These are phyloP conservation scores for Gomphus sp. DNA, from an alignment of 1,284 basidiomycete species.

Conservation along the genomic window DNA sequence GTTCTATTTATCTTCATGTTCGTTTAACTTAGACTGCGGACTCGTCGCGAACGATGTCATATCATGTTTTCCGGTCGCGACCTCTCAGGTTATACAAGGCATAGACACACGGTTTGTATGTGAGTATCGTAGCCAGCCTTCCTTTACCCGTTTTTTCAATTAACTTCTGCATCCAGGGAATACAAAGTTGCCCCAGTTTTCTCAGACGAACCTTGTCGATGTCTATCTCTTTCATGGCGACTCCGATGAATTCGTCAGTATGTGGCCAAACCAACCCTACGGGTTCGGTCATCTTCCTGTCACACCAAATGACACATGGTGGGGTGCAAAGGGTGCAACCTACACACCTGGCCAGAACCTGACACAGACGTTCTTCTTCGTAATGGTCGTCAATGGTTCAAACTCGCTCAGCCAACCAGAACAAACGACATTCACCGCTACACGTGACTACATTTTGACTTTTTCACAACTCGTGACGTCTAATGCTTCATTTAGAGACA, in stretches of 20 bases:
- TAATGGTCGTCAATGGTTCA: constrained; percentile 47
- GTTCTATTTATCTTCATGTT: neutral
- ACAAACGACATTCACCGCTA: constrained; percentile 62
- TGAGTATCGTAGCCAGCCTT: constrained; percentile 29
- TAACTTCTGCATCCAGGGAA: constrained; percentile 33
- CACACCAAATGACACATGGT: constrained; percentile 68
- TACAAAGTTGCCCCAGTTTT: constrained; percentile 34
- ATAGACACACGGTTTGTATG: constrained; percentile 68
- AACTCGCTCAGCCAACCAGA: constrained; percentile 21
- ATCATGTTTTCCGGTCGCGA: constrained; percentile 58
- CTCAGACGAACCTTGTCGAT: constrained; percentile 43
- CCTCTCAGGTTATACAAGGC: constrained; percentile 50
- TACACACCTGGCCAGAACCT: constrained; percentile 42
- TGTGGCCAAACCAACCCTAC: constrained; percentile 37
- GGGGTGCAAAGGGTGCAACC: constrained; percentile 40
- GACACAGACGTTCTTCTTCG: constrained; percentile 63
- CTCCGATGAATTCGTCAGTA: constrained; percentile 38
- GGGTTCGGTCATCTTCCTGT: constrained; percentile 38
- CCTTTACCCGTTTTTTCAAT: neutral
- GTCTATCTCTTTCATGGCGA: constrained; percentile 65
- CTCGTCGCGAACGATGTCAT: constrained; percentile 53
- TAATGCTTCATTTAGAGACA: constrained; percentile 42
- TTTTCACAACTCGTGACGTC: constrained; percentile 10
- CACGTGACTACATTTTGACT: constrained; percentile 47
- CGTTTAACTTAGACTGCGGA: constrained; percentile 4